Evolutionary conservation across 2,329 filamentous ascomycete species (phyloP).

Genomic region (Pestalotiopsis sp.): DNA sequence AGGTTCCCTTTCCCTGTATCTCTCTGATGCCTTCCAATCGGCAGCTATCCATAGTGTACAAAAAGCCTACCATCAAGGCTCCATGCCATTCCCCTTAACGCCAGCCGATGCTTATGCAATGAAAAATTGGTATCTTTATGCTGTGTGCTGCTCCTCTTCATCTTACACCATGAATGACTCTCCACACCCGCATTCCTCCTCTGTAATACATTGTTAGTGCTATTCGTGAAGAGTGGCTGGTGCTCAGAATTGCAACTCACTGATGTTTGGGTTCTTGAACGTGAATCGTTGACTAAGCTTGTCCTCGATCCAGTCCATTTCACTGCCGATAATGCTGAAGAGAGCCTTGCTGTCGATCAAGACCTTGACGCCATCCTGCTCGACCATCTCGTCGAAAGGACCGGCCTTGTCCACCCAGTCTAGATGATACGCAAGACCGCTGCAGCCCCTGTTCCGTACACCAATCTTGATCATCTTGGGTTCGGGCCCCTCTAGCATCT

Average conservation of each 20-base stretch:
- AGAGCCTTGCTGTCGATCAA: constrained; percentile 96
- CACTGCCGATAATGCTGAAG: constrained; percentile 96
- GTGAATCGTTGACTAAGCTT: constrained; percentile 91
- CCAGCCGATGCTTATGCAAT: constrained; percentile 14
- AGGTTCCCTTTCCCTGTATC: not conserved
- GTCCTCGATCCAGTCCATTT: constrained; percentile 99
- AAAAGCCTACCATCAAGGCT: not conserved
- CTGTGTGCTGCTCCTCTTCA: not conserved
- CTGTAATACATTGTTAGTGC: constrained; percentile 49
- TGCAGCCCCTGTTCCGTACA: constrained; percentile 92
- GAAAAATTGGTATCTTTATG: constrained; percentile 10
- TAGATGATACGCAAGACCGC: constrained; percentile 87
- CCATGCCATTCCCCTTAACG: constrained; percentile 10
- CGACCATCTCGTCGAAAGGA: constrained; percentile 86
- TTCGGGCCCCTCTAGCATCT: constrained; percentile 79
- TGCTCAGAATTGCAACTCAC: constrained; percentile 57
- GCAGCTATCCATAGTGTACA: not conserved
- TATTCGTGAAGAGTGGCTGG: not conserved
- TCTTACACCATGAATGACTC: constrained; percentile 85
- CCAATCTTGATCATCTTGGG: constrained; percentile 94
- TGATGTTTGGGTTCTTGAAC: constrained; percentile 97
- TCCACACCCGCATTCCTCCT: constrained; percentile 92
- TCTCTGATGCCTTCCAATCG: not conserved
- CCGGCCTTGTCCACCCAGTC: constrained; percentile 94
- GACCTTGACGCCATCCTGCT: constrained; percentile 95